A percentile compares a stretch with the other conserved stretches of the same genome.
Evolutionary conservation across 2,329 filamentous ascomycete genomes (phyloP).

Genomic region (Parascedosporium putredinis): DNA sequence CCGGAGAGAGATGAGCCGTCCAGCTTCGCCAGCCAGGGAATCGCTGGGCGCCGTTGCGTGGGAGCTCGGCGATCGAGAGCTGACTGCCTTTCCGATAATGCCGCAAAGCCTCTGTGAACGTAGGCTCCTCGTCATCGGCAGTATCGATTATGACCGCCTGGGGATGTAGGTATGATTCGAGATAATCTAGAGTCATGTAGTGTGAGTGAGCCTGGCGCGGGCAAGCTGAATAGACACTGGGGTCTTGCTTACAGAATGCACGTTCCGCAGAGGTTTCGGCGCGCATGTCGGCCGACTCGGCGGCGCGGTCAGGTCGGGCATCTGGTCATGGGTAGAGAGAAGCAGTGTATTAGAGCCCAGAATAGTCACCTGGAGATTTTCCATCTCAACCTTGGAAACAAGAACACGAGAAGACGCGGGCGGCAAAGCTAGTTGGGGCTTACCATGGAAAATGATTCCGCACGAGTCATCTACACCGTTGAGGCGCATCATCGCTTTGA

Average conservation of each 20-base stretch:
- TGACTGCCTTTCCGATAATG: slow-evolving; percentile 39
- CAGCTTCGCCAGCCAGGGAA: slow-evolving; percentile 70
- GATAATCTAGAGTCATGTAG: slow-evolving; percentile 44
- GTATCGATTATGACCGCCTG: slow-evolving; percentile 67
- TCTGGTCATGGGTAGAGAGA: too few species aligned
- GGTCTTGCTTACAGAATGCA: slow-evolving; percentile 45
- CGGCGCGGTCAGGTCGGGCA: slow-evolving; percentile 64
- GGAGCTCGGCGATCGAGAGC: slow-evolving; percentile 65
- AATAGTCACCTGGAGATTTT: too few species aligned
- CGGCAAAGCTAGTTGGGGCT: slow-evolving; percentile 8
- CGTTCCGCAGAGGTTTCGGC: slow-evolving; percentile 54
- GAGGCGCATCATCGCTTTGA: slow-evolving; percentile 60
- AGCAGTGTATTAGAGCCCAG: too few species aligned
- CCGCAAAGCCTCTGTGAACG: slow-evolving; percentile 52
- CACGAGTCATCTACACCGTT: slow-evolving; percentile 72
- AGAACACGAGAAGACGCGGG: too few species aligned
- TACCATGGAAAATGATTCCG: slow-evolving; percentile 50
- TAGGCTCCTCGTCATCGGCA: slow-evolving; percentile 53
- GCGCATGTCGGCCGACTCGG: slow-evolving; percentile 58
- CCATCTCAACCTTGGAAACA: too few species aligned
- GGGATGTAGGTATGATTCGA: slow-evolving; percentile 65
- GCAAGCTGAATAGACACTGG: not conserved
- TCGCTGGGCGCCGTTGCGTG: slow-evolving; percentile 48
- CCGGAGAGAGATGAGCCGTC: slow-evolving; percentile 61
- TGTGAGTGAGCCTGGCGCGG: not conserved